phyloP scores from a whole-genome alignment of 163 green algal species.

The Scenedesmus sp. region DNA sequence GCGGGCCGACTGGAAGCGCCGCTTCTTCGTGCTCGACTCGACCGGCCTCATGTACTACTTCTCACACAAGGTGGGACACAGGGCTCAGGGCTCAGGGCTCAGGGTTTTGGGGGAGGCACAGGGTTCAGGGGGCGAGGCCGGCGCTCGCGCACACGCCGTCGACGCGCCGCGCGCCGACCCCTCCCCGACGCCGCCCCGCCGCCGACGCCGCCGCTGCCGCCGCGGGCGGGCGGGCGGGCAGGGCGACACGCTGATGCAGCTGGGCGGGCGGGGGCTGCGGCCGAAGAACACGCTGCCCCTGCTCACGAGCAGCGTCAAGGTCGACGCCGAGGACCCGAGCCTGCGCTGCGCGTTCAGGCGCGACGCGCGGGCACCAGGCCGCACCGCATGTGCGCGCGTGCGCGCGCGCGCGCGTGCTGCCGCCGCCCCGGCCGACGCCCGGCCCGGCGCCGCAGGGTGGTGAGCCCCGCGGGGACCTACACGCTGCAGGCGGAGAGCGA shows the following conservation, averaged over 20 bases:
- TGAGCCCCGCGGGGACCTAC: conserved; percentile 74
- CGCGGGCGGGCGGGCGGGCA: neutral
- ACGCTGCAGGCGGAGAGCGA: conserved; percentile 78
- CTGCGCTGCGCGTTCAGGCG: conserved; percentile 58
- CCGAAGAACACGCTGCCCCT: conserved; percentile 76
- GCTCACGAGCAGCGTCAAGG: conserved; percentile 81
- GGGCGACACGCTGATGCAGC: conserved; percentile 29
- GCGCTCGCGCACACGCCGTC: no score
- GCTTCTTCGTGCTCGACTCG: conserved; percentile 86
- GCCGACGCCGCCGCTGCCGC: no score
- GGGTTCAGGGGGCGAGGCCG: no score
- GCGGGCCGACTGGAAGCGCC: conserved; percentile 79
- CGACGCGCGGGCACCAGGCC: neutral
- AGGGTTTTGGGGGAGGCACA: no score
- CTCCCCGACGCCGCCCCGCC: no score
- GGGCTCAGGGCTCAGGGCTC: no score
- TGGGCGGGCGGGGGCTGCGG: conserved; percentile 5
- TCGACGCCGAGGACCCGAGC: conserved; percentile 65
- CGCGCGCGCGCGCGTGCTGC: neutral
- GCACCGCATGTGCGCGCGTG: neutral
- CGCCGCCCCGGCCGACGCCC: no score
- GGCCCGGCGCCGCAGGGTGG: conserved; percentile 57
- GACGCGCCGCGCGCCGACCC: no score
- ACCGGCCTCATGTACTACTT: conserved; percentile 86
- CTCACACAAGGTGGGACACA: conserved; percentile 67